Percentiles rank a stretch among this genome's conserved stretches.
These are phyloP conservation scores for Phialemoniopsis sp. DNA, from an alignment of 2,329 filamentous ascomycete species.

Conservation along the genomic window DNA sequence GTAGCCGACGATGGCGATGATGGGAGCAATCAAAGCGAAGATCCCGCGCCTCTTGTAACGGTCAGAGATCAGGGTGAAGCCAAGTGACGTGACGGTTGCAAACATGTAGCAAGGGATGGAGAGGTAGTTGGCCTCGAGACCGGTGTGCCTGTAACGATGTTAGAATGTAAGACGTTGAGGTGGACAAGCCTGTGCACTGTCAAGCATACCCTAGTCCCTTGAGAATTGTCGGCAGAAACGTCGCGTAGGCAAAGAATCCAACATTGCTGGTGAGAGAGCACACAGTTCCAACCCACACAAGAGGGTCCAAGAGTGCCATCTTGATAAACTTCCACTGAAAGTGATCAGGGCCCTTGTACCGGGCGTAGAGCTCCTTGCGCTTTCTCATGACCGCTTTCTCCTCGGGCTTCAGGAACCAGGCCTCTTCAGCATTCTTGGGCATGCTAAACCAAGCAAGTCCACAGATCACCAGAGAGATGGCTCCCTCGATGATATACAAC, in stretches of 20 bases:
- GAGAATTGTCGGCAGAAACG: neutral
- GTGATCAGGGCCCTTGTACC: neutral
- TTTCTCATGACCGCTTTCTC: neutral
- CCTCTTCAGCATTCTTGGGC: neutral
- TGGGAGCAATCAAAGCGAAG: conserved; percentile 1
- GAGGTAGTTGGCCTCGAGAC: conserved; percentile 1
- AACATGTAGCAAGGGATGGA: conserved; percentile 1
- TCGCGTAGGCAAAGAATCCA: neutral
- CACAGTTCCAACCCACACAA: neutral
- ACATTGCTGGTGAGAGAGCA: neutral
- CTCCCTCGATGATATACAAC: conserved; percentile 2
- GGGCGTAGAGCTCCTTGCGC: neutral
- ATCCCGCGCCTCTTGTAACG: neutral
- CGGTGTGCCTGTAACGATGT: neutral
- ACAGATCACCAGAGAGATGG: neutral
- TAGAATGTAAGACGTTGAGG: too few species aligned
- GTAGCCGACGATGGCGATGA: neutral
- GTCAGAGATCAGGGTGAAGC: neutral
- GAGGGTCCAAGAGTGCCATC: neutral
- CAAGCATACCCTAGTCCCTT: too few species aligned
- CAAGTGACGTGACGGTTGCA: neutral
- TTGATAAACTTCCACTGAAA: neutral
- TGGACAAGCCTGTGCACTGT: too few species aligned
- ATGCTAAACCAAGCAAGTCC: neutral
- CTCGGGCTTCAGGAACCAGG: conserved; percentile 1